Evolutionary conservation across 495 filamentous ascomycete species (phyloP).

Genomic region (Chaetomium fimeti): DNA sequence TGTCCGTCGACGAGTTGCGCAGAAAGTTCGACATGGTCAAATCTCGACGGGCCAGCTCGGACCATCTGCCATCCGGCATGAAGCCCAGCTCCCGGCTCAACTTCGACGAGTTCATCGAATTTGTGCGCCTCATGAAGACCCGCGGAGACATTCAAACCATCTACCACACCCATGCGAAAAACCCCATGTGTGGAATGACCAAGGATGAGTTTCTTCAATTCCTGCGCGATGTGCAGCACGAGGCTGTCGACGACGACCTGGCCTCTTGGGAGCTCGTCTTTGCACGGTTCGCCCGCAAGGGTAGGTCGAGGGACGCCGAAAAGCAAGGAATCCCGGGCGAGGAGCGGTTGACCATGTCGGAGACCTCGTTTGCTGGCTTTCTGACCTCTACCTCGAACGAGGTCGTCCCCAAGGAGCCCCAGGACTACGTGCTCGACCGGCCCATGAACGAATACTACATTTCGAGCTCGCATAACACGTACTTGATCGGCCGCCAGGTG

Average conservation of each 20-base stretch:
- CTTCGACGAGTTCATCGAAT: constrained; percentile 75
- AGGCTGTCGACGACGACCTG: constrained; percentile 66
- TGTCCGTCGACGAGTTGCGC: constrained; percentile 67
- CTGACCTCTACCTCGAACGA: constrained; percentile 73
- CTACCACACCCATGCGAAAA: constrained; percentile 54
- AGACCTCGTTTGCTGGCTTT: constrained; percentile 71
- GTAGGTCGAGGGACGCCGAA: constrained; percentile 52
- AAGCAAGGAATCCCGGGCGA: constrained; percentile 39
- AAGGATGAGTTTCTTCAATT: constrained; percentile 73
- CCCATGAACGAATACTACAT: constrained; percentile 98
- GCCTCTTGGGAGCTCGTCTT: constrained; percentile 72
- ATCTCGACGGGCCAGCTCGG: constrained; percentile 28
- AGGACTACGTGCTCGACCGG: constrained; percentile 63
- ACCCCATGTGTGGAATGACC: constrained; percentile 61
- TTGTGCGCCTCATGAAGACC: constrained; percentile 77
- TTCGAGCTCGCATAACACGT: constrained; percentile 98
- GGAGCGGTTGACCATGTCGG: constrained; percentile 61
- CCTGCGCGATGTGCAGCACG: constrained; percentile 67
- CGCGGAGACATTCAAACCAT: constrained; percentile 75
- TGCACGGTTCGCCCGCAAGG: constrained; percentile 65
- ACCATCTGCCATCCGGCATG: constrained; percentile 16
- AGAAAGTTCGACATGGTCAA: constrained; percentile 79
- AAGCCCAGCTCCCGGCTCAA: constrained; percentile 60
- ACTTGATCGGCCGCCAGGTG: constrained; percentile 87
- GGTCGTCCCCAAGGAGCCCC: constrained; percentile 55